Conservation (phyloP, 257 asterid genomes). For the Galeopsis tetrahit region DNA sequence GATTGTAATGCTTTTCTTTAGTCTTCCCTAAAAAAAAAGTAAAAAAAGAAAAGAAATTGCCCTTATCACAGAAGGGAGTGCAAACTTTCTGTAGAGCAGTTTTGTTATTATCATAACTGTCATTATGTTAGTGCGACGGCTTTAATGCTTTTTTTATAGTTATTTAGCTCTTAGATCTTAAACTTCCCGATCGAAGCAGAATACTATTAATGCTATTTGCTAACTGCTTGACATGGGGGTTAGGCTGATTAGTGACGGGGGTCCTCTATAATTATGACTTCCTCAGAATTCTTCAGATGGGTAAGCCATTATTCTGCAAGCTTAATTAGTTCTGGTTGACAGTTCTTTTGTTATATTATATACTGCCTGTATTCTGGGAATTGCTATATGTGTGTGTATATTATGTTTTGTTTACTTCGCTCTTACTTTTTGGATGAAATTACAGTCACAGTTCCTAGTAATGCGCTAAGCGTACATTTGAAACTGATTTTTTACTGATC, state of each 20-base stretch:
- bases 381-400: not conserved
- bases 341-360: not conserved
- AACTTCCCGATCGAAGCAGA: conserved; percentile 6
- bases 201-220: not conserved
- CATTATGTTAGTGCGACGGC: conserved; percentile 11
- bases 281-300: conserved; percentile 21
- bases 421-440: conserved; percentile 2
- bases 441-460: conserved; percentile 1
- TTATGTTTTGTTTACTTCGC: not conserved
- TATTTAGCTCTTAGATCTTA: conserved; percentile 27
- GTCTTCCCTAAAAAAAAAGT: not conserved
- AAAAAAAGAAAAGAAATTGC: not conserved
- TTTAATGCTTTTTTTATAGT: not conserved
- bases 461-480: conserved; percentile 17
- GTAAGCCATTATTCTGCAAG: conserved; percentile 18
- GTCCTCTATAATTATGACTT: conserved; percentile 16
- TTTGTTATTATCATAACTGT: not conserved
- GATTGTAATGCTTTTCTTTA: not conserved
- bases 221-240: conserved; percentile 15
- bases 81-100: conserved; percentile 8
- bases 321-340: conserved; percentile 22
- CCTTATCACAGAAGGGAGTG: not conserved
- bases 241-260: not conserved
- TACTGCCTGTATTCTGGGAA: conserved; percentile 23
- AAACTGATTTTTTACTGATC: not conserved